Evolutionary conservation across 306 rosid species (phyloP).

Genomic region (Medicago lupulina): DNA sequence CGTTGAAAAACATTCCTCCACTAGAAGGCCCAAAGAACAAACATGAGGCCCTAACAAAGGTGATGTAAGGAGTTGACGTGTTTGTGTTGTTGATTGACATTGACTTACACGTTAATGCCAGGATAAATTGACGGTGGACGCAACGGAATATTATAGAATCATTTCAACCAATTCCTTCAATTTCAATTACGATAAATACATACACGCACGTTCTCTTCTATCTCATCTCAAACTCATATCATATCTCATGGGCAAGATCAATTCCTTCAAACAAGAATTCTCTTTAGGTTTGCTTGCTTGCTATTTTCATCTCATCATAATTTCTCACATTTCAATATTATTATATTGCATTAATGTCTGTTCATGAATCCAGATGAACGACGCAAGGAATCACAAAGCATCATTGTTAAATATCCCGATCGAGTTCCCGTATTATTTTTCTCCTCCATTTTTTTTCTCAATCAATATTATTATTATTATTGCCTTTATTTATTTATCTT

Average conservation of each 20-base stretch:
- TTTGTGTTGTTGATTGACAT: conserved; percentile 13
- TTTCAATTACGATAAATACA: background rate
- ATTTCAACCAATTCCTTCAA: background rate
- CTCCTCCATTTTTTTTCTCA: background rate
- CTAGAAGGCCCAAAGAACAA: too few species aligned
- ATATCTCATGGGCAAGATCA: conserved; percentile 44
- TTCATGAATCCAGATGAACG: conserved; percentile 47
- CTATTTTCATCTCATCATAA: conserved; percentile 13
- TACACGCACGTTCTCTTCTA: background rate
- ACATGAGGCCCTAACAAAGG: too few species aligned
- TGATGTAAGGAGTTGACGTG: too few species aligned
- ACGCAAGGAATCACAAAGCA: conserved; percentile 47
- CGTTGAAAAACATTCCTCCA: too few species aligned
- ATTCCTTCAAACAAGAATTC: conserved; percentile 52
- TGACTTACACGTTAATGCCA: conserved; percentile 39
- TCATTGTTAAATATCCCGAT: conserved; percentile 55
- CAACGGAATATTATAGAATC: conserved; percentile 28
- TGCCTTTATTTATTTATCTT: background rate
- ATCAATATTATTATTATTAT: background rate
- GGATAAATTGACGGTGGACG: conserved; percentile 40
- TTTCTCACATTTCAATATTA: background rate
- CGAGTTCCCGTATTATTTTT: conserved; percentile 46
- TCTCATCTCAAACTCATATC: background rate
- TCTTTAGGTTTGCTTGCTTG: conserved; percentile 42
- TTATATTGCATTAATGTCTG: conserved; percentile 8